These are phyloP conservation scores for Apostasia shenzhenica DNA, from an alignment of 106 monocot species.

Conservation along the genomic window DNA sequence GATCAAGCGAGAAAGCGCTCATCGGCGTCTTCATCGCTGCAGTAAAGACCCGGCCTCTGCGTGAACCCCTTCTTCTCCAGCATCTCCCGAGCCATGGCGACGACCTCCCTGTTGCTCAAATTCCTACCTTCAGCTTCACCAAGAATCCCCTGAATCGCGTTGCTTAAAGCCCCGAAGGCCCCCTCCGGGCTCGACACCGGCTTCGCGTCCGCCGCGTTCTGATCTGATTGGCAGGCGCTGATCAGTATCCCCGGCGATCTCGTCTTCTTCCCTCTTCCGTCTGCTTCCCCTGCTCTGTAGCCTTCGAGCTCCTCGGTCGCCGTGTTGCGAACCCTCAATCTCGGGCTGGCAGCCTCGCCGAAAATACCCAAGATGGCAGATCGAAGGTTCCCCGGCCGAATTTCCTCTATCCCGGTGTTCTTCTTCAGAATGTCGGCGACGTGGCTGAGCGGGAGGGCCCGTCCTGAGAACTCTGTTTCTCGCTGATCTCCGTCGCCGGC, in stretches of 20 bases:
- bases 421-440: constrained; percentile 67
- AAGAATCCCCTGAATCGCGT: constrained; percentile 77
- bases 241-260: constrained; percentile 43
- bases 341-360: constrained; percentile 40
- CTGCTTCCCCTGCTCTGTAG: constrained; percentile 9
- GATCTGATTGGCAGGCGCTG: constrained; percentile 87
- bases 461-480: constrained; percentile 25
- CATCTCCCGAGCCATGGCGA: constrained; percentile 46
- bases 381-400: constrained; percentile 48
- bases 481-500: background rate
- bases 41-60: constrained; percentile 85
- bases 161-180: constrained; percentile 85
- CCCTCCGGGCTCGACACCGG: constrained; percentile 21
- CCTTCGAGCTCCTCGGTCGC: background rate
- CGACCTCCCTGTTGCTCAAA: constrained; percentile 60
- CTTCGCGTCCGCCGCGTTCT: constrained; percentile 77
- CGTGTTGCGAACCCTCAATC: constrained; percentile 19
- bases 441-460: constrained; percentile 63
- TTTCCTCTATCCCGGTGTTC: constrained; percentile 68
- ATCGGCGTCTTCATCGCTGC: constrained; percentile 55
- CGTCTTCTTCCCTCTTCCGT: constrained; percentile 55
- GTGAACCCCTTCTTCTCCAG: constrained; percentile 50
- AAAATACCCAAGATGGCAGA: constrained; percentile 31
- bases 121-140: constrained; percentile 25
- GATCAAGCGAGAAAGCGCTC: constrained; percentile 22